Conservation (phyloP, 108 stramenopile genomes). For the Cyclotella baltica region DNA sequence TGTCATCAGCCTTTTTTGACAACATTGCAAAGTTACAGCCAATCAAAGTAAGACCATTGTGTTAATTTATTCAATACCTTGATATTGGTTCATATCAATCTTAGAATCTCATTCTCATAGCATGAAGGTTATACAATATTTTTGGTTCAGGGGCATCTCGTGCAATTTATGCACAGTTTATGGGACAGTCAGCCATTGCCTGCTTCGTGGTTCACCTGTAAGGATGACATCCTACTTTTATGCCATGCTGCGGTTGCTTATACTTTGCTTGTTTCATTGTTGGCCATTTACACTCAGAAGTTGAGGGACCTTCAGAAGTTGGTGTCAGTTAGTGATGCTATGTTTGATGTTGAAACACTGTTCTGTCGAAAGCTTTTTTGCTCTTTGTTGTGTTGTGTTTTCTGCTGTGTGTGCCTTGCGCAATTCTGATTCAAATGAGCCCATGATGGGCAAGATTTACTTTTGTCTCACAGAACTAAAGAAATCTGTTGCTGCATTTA, state of each 20-base stretch:
- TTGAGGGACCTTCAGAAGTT: neutral
- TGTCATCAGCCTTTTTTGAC: constrained; percentile 19
- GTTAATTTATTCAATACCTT: too few species aligned
- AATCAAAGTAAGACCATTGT: neutral
- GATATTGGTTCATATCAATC: neutral
- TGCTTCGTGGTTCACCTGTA: neutral
- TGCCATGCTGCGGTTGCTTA: neutral
- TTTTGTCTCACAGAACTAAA: neutral
- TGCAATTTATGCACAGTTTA: constrained; percentile 8
- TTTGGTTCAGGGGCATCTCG: constrained; percentile 31
- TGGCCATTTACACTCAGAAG: constrained; percentile 10
- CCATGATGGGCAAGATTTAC: constrained; percentile 41
- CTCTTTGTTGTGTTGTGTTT: constrained; percentile 22
- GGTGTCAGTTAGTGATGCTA: neutral
- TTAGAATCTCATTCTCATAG: constrained; percentile 12
- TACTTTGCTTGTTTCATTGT: neutral
- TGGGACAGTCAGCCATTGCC: neutral
- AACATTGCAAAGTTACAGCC: neutral
- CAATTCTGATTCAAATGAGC: constrained; percentile 22
- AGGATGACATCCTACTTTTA: neutral
- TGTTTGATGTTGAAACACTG: neutral
- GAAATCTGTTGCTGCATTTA: neutral
- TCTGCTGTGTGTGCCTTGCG: constrained; percentile 24
- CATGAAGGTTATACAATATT: constrained; percentile 22
- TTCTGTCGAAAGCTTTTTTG: constrained; percentile 9